Conservation (phyloP, 164 flowering plant genomes). For the Umbellularia californica region DNA sequence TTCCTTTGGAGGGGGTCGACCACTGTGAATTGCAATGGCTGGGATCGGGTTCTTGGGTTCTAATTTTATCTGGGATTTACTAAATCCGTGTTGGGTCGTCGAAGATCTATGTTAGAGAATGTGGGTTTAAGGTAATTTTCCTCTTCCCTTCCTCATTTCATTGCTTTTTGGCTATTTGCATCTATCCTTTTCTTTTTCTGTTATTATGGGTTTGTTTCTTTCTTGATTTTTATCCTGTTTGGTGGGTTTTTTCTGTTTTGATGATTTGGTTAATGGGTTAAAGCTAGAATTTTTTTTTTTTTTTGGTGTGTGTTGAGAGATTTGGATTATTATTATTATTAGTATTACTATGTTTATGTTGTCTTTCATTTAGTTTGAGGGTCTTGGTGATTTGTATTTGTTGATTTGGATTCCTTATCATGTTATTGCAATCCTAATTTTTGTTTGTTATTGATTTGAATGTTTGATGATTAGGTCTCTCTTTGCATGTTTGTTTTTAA, state of each 20-base stretch:
- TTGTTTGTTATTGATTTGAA: background rate
- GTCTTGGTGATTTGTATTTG: background rate
- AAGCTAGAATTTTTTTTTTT: background rate
- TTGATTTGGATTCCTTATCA: background rate
- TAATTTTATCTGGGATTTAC: background rate
- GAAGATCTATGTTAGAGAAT: conserved; percentile 31
- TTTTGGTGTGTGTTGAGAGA: background rate
- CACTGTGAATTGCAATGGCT: conserved; percentile 22
- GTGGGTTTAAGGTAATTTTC: conserved; percentile 67
- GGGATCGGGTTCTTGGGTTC: background rate
- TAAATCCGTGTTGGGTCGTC: conserved; percentile 31
- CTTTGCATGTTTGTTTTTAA: background rate
- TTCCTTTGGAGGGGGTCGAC: conserved; percentile 9
- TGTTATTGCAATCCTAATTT: background rate
- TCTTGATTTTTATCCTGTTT: too few species aligned
- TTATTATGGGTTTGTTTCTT: too few species aligned
- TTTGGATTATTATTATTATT: too few species aligned
- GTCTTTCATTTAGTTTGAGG: background rate
- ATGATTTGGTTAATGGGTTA: background rate
- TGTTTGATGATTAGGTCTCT: background rate
- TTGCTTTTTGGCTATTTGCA: background rate
- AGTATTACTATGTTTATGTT: background rate
- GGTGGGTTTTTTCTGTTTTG: too few species aligned
- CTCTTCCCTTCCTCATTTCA: background rate
- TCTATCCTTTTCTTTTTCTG: background rate